A percentile compares a stretch with the other conserved stretches of the same genome.
phyloP scores from a whole-genome alignment of 148 eudicot genomes.

The Fagopyrum homotropicum region DNA sequence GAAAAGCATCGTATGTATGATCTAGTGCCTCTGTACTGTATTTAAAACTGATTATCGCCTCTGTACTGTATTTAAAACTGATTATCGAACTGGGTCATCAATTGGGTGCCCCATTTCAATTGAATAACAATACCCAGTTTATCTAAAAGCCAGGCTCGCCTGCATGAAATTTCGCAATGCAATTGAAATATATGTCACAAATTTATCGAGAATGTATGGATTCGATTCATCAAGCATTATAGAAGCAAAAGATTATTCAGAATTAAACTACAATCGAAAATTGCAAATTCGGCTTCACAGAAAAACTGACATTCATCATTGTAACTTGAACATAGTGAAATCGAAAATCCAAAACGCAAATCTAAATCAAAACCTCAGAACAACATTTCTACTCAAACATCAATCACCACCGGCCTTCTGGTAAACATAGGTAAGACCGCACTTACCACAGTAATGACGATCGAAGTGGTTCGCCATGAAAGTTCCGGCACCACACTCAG shows the following conservation, averaged over 20 bases:
- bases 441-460: conserved; percentile 38
- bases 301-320: neutral
- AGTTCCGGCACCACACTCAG: conserved; percentile 35
- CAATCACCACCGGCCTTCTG: conserved; percentile 37
- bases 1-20: too few relatives aligned
- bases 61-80: too few relatives aligned
- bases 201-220: too few relatives aligned
- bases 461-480: conserved; percentile 40
- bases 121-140: too few relatives aligned
- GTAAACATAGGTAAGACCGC: conserved; percentile 36
- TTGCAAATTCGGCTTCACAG: neutral
- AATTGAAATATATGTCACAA: too few relatives aligned
- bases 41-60: too few relatives aligned
- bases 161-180: too few relatives aligned
- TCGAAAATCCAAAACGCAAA: neutral
- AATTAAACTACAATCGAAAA: neutral
- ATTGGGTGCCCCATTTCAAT: too few relatives aligned
- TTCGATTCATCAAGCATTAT: neutral
- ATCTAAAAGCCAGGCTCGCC: too few relatives aligned
- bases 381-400: neutral
- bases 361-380: neutral
- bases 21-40: too few relatives aligned
- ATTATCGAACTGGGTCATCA: too few relatives aligned
- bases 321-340: neutral
- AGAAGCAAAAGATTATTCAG: neutral